These are phyloP conservation scores for Tricholoma flavovirens DNA, from an alignment of 768 basidiomycete species.

Conservation along the genomic window DNA sequence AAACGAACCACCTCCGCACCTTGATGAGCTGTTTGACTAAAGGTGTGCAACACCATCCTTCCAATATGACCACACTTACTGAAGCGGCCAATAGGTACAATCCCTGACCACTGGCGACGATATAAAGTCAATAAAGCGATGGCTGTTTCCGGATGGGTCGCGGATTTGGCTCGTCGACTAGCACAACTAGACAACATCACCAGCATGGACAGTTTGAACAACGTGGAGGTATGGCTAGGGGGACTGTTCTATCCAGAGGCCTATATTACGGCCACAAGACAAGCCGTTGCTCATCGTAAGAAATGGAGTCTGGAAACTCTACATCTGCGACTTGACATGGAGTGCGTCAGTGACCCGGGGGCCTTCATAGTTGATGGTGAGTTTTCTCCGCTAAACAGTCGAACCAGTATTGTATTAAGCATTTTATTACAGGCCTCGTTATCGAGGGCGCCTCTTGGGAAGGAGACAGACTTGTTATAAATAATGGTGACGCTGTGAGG, in stretches of 20 bases:
- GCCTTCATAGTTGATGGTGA: conserved; percentile 87
- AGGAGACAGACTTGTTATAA: conserved; percentile 64
- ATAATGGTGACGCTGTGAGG: conserved; percentile 76
- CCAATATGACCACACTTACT: not conserved
- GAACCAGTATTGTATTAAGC: conserved; percentile 1
- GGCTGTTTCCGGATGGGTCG: conserved; percentile 82
- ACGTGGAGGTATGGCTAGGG: conserved; percentile 87
- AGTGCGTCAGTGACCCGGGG: conserved; percentile 67
- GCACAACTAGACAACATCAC: conserved; percentile 78
- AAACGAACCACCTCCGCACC: conserved; percentile 92
- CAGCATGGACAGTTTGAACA: conserved; percentile 51
- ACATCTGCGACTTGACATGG: conserved; percentile 74
- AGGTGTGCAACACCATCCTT: conserved; percentile 39
- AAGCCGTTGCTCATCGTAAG: conserved; percentile 91
- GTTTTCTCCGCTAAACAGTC: conserved; percentile 19
- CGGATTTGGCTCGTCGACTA: conserved; percentile 73
- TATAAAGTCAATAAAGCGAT: conserved; percentile 84
- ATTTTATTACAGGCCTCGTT: conserved; percentile 55
- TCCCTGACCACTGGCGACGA: conserved; percentile 81
- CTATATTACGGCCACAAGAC: conserved; percentile 91
- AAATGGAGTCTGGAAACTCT: conserved; percentile 92
- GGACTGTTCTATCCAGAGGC: conserved; percentile 96
- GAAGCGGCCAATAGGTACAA: conserved; percentile 52
- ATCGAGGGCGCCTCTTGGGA: conserved; percentile 85
- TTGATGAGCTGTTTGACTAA: conserved; percentile 88